A percentile compares a stretch with the other conserved stretches of the same genome.
These are phyloP conservation scores for Pichia thaimueangensis DNA, from an alignment of 805 yeast species.

Conservation along the genomic window DNA sequence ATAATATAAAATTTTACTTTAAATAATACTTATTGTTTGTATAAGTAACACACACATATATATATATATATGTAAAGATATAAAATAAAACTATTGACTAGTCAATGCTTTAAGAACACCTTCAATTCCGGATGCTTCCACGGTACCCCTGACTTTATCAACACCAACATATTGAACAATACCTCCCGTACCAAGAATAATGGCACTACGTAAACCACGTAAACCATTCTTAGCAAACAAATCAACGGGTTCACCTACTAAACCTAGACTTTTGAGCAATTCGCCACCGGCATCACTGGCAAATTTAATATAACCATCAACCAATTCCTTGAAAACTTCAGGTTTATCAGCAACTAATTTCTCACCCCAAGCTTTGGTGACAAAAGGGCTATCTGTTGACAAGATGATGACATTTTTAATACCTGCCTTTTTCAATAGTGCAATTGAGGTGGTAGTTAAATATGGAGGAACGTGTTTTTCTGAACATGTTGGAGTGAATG, in stretches of 20 bases:
- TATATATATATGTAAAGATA: too few species aligned
- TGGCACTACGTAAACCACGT: slow-evolving; percentile 50
- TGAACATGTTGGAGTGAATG: slow-evolving; percentile 45
- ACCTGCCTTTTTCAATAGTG: slow-evolving; percentile 32
- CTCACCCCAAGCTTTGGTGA: slow-evolving; percentile 40
- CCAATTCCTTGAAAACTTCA: neutral
- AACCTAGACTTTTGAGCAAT: slow-evolving; percentile 9
- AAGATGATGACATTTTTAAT: slow-evolving; percentile 33
- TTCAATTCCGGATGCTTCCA: slow-evolving; percentile 12
- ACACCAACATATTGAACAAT: slow-evolving; percentile 32
- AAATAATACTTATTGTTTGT: too few species aligned
- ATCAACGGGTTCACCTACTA: slow-evolving; percentile 13
- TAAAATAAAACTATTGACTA: neutral
- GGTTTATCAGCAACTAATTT: slow-evolving; percentile 34
- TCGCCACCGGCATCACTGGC: slow-evolving; percentile 45
- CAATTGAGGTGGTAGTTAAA: slow-evolving; percentile 27
- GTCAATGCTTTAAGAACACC: slow-evolving; percentile 10
- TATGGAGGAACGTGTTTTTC: slow-evolving; percentile 38
- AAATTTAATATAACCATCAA: slow-evolving; percentile 34
- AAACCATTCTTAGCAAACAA: slow-evolving; percentile 11
- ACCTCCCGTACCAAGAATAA: slow-evolving; percentile 47
- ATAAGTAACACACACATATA: too few species aligned
- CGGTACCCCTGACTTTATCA: slow-evolving; percentile 35
- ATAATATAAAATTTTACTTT: too few species aligned
- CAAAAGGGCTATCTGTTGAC: slow-evolving; percentile 39